These are phyloP conservation scores for Litchi chinensis DNA, from an alignment of 345 rosid genomes.

Conservation along the genomic window DNA sequence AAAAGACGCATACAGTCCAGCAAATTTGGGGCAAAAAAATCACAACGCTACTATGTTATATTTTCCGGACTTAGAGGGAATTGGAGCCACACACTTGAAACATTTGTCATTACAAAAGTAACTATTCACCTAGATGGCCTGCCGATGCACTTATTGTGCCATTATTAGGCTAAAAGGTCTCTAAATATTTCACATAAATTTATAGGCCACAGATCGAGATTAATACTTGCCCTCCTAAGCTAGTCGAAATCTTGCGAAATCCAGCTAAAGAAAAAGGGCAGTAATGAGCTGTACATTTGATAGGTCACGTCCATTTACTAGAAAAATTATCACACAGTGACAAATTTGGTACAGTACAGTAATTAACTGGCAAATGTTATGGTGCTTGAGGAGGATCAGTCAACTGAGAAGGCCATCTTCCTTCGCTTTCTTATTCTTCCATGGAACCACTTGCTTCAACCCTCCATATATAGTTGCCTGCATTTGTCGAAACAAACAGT, in stretches of 20 bases:
- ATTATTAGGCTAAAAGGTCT: neutral
- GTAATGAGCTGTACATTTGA: slow-evolving; percentile 8
- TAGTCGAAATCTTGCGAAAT: neutral
- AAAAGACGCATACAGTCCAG: too few species aligned
- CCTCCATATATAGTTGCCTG: slow-evolving; percentile 66
- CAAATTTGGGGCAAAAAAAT: too few species aligned
- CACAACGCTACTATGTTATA: neutral
- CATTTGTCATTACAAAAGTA: neutral
- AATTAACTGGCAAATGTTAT: neutral
- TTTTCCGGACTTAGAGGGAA: neutral
- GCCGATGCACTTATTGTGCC: neutral
- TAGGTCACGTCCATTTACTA: slow-evolving; percentile 18
- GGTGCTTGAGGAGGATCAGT: slow-evolving; percentile 2
- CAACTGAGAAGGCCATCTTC: slow-evolving; percentile 40
- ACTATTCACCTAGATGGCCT: neutral
- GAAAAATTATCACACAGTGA: slow-evolving; percentile 1
- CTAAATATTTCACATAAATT: neutral
- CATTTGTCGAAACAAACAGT: slow-evolving; percentile 16
- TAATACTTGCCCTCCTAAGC: neutral
- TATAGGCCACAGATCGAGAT: neutral
- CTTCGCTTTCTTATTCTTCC: slow-evolving; percentile 58
- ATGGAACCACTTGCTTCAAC: slow-evolving; percentile 66
- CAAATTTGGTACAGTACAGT: neutral
- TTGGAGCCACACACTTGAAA: neutral
- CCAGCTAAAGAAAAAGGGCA: slow-evolving; percentile 2